phyloP scores from a whole-genome alignment of 306 rosid species.

The Medicago ruthenica region DNA sequence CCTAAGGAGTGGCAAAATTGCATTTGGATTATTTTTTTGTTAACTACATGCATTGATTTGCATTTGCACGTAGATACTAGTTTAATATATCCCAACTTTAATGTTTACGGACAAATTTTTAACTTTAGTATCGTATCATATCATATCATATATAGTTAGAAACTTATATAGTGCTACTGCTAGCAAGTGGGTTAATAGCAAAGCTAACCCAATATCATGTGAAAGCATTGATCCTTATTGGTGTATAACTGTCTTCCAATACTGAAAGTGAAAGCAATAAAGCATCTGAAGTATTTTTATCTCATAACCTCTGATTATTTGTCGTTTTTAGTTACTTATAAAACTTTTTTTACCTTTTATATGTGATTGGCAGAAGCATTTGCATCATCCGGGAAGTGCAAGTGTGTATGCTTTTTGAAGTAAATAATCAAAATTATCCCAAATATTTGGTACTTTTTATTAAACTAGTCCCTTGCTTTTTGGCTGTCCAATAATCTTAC shows the following conservation, averaged over 20 bases:
- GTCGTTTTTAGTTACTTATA: constrained; percentile 32
- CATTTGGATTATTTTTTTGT: no score
- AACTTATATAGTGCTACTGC: background rate
- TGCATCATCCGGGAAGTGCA: background rate
- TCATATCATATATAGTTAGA: no score
- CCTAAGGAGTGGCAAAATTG: no score
- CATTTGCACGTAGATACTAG: no score
- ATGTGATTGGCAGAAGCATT: constrained; percentile 8
- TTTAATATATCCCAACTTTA: no score
- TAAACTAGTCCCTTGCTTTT: background rate
- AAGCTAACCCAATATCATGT: background rate
- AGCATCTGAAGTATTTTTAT: background rate
- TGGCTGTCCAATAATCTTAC: background rate
- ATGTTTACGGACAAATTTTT: no score
- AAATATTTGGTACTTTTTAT: background rate
- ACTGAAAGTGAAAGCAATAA: constrained; percentile 40
- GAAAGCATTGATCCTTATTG: constrained; percentile 16
- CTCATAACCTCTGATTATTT: constrained; percentile 2
- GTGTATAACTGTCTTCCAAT: constrained; percentile 43
- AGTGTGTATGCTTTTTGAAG: background rate
- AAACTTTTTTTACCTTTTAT: background rate
- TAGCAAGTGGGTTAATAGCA: background rate
- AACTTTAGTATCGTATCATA: no score
- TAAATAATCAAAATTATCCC: background rate
- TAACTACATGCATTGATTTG: no score